phyloP scores from a whole-genome alignment of 2,329 filamentous ascomycete genomes.

The Helminthosporium solani region DNA sequence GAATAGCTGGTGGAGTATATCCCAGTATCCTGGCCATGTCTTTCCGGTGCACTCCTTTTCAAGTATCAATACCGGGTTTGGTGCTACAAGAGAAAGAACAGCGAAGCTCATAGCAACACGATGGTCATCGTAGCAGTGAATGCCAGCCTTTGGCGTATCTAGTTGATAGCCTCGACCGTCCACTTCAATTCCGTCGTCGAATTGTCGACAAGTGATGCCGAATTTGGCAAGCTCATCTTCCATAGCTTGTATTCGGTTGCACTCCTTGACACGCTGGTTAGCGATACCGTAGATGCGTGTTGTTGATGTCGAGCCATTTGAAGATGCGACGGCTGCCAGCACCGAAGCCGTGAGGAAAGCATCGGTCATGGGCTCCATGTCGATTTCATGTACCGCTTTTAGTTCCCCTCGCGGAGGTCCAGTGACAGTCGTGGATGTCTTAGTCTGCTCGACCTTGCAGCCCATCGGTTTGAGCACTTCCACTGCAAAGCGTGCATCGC shows the following conservation, averaged over 20 bases:
- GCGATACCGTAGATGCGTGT: constrained; percentile 93
- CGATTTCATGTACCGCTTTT: constrained; percentile 75
- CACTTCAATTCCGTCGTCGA: constrained; percentile 89
- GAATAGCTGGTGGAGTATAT: constrained; percentile 77
- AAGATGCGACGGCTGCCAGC: constrained; percentile 82
- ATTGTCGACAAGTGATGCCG: constrained; percentile 79
- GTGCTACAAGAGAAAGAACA: constrained; percentile 73
- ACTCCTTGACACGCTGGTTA: constrained; percentile 97
- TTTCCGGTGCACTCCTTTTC: constrained; percentile 95
- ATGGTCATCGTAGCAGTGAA: constrained; percentile 96
- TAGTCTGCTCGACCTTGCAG: constrained; percentile 81
- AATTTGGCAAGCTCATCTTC: constrained; percentile 92
- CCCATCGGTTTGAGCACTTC: constrained; percentile 93
- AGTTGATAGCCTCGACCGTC: constrained; percentile 57
- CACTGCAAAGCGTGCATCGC: constrained; percentile 89
- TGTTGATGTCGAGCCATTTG: constrained; percentile 59
- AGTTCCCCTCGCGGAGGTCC: constrained; percentile 76
- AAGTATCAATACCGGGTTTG: constrained; percentile 71
- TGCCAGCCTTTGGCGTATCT: constrained; percentile 57
- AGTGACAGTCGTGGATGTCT: constrained; percentile 85
- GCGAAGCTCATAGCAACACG: constrained; percentile 98
- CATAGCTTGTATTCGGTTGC: constrained; percentile 95
- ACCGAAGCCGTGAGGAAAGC: constrained; percentile 95
- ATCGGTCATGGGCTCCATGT: constrained; percentile 99
- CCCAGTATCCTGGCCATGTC: constrained; percentile 99